Percentiles rank a stretch among this genome's conserved stretches.
Conservation (phyloP, 202 grass and related monocot species). For the Saccharum hybrid region DNA sequence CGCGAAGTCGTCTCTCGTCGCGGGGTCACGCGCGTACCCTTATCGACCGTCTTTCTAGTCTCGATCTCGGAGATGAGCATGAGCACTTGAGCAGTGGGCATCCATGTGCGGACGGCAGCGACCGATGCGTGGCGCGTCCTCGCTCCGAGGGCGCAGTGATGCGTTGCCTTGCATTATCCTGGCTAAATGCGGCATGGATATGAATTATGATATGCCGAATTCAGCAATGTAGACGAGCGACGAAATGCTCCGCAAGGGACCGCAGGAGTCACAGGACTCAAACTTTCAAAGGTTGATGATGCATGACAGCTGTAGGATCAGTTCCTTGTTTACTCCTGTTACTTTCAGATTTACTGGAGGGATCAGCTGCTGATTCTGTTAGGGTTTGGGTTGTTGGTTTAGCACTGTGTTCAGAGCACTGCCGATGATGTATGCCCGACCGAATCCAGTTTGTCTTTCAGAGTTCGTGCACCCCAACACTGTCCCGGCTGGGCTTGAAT, state of each 20-base stretch:
- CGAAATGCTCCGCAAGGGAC: background rate
- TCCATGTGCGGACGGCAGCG: no score
- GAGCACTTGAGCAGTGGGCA: background rate
- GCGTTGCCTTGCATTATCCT: background rate
- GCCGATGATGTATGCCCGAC: background rate
- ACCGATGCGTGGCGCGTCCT: slow-evolving; percentile 1
- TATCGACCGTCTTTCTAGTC: background rate
- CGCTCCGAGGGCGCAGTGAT: background rate
- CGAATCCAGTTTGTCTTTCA: background rate
- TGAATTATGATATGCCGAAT: background rate
- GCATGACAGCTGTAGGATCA: background rate
- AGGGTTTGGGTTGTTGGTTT: background rate
- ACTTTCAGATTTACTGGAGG: background rate
- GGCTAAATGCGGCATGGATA: background rate
- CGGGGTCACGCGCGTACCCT: background rate
- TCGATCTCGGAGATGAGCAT: background rate
- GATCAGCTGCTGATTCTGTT: background rate
- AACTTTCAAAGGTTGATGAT: background rate
- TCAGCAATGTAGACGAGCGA: background rate
- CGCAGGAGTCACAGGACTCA: background rate
- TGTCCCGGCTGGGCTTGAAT: background rate
- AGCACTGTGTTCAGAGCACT: background rate
- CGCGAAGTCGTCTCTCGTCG: background rate
- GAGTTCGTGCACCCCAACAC: background rate
- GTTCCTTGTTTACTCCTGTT: background rate